Evolutionary conservation across 208 protist genomes (phyloP).

Genomic region (Trichomonas vaginalis): DNA sequence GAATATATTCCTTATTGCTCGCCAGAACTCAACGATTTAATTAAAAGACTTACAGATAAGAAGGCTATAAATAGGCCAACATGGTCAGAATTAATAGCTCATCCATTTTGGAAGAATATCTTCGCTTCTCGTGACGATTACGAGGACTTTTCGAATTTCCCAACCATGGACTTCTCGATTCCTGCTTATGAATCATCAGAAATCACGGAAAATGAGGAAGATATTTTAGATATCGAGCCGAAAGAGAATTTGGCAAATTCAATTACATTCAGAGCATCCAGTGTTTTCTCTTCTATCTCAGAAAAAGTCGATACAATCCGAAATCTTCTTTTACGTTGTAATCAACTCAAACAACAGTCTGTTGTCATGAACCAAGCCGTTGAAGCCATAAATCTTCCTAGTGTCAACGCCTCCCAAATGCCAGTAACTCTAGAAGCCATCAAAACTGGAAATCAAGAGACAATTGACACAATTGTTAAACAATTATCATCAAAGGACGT

Average conservation of each 20-base stretch:
- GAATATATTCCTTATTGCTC: background rate
- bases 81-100: background rate
- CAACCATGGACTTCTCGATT: background rate
- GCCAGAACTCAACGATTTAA: background rate
- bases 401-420: background rate
- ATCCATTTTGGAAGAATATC: background rate
- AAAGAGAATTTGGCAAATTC: background rate
- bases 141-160: background rate
- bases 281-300: background rate
- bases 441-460: background rate
- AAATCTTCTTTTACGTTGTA: background rate
- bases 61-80: background rate
- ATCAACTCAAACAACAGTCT: background rate
- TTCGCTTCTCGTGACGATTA: background rate
- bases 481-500: background rate
- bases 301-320: background rate
- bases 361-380: background rate
- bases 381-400: background rate
- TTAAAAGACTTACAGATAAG: background rate
- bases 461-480: background rate
- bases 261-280: background rate
- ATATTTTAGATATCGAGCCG: background rate
- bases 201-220: background rate
- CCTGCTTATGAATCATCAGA: background rate
- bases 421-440: background rate